Evolutionary conservation across 2,329 filamentous ascomycete genomes (phyloP).

Genomic region (Amylocarpus encephaloides): DNA sequence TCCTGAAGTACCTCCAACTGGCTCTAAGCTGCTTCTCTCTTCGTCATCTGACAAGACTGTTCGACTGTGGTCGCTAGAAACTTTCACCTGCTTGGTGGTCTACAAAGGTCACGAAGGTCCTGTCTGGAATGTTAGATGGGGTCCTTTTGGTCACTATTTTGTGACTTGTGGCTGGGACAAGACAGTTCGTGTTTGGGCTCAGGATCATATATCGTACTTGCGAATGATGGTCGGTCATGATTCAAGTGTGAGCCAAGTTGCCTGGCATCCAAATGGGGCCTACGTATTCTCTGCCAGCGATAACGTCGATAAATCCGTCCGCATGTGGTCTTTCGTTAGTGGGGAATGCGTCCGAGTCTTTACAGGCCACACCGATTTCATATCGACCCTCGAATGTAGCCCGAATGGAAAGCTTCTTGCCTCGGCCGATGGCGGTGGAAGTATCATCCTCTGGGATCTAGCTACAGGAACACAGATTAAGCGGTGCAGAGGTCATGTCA

Average conservation of each 20-base stretch:
- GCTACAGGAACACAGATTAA: slow-evolving; percentile 81
- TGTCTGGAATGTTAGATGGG: slow-evolving; percentile 82
- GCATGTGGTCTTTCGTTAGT: slow-evolving; percentile 93
- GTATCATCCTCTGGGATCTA: slow-evolving; percentile 92
- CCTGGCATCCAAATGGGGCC: slow-evolving; percentile 89
- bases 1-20: slow-evolving; percentile 37
- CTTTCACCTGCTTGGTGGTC: slow-evolving; percentile 85
- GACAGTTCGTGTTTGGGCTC: slow-evolving; percentile 84
- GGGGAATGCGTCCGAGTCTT: slow-evolving; percentile 87
- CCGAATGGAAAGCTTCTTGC: slow-evolving; percentile 88
- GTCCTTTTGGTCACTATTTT: slow-evolving; percentile 94
- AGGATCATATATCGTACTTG: slow-evolving; percentile 84
- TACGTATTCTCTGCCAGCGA: slow-evolving; percentile 92
- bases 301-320: slow-evolving; percentile 78
- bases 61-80: slow-evolving; percentile 86
- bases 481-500: slow-evolving; percentile 86
- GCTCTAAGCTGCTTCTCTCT: slow-evolving; percentile 74
- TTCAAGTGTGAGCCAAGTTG: slow-evolving; percentile 81
- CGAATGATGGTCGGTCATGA: slow-evolving; percentile 90
- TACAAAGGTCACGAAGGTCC: slow-evolving; percentile 92
- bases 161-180: slow-evolving; percentile 81
- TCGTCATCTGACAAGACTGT: slow-evolving; percentile 82
- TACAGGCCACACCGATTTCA: slow-evolving; percentile 81
- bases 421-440: slow-evolving; percentile 79
- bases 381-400: slow-evolving; percentile 78